Percentiles rank a stretch among this genome's conserved stretches.
phyloP scores from a whole-genome alignment of 2,329 filamentous ascomycete genomes.

The Dactylellina parvicollis region DNA sequence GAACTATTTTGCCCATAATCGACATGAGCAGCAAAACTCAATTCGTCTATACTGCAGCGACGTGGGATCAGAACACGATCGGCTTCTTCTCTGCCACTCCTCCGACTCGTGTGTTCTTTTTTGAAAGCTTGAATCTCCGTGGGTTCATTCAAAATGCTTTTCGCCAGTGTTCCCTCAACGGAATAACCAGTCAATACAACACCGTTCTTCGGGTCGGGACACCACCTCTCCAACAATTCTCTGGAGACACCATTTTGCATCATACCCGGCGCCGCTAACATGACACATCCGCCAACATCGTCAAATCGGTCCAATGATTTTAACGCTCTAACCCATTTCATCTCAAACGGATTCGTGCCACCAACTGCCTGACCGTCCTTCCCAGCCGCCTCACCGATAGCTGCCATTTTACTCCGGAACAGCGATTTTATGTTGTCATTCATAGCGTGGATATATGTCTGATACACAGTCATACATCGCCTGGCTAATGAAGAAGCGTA shows the following conservation, averaged over 20 bases:
- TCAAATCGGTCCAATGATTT: constrained; percentile 96
- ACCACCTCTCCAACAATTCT: constrained; percentile 93
- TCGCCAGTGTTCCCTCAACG: constrained; percentile 97
- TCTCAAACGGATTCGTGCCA: constrained; percentile 79
- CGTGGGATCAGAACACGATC: constrained; percentile 91
- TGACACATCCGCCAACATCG: constrained; percentile 92
- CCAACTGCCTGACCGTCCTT: constrained; percentile 70
- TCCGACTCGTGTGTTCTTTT: constrained; percentile 68
- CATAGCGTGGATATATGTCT: constrained; percentile 98
- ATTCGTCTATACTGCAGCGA: constrained; percentile 91
- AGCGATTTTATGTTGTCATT: constrained; percentile 93
- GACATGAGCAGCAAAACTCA: constrained; percentile 95
- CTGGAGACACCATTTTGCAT: constrained; percentile 87
- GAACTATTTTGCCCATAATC: constrained; percentile 95
- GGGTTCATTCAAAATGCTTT: constrained; percentile 92
- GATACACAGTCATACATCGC: constrained; percentile 98
- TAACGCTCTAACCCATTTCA: constrained; percentile 89
- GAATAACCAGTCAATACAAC: constrained; percentile 98
- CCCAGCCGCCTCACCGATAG: constrained; percentile 79
- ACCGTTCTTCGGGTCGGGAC: constrained; percentile 95
- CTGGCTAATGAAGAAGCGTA: constrained; percentile 94
- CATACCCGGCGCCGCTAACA: constrained; percentile 98
- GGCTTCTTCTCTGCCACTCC: constrained; percentile 69
- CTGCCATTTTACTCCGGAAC: constrained; percentile 63
- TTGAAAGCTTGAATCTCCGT: constrained; percentile 95